These are phyloP conservation scores for Herpetomonas samuelpessoai DNA, from an alignment of 208 protist genomes.

Conservation along the genomic window DNA sequence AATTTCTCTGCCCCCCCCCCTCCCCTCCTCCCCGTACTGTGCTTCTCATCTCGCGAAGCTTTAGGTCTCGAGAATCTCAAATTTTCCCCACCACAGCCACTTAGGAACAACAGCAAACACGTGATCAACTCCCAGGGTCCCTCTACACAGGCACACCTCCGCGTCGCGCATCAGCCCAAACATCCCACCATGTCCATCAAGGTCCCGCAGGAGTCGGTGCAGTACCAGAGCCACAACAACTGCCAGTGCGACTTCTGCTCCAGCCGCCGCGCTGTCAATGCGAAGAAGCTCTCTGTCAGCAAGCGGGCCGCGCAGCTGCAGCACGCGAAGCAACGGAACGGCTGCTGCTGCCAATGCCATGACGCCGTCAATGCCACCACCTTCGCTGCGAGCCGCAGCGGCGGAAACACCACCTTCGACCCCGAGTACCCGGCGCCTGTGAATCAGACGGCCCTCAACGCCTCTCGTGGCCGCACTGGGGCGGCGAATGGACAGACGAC, in stretches of 20 bases:
- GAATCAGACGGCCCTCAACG: conserved; percentile 83
- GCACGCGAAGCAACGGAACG: conserved; percentile 30
- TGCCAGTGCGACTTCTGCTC: conserved; percentile 89
- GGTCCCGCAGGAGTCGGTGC: conserved; percentile 42
- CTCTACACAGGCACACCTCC: too few species aligned
- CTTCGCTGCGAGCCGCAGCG: conserved; percentile 12
- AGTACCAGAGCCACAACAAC: conserved; percentile 80
- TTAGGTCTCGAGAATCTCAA: too few species aligned
- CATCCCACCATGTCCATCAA: conserved; percentile 81
- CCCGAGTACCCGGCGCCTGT: conserved; percentile 70
- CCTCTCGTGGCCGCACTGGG: conserved; percentile 57
- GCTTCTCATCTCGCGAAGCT: conserved; percentile 4
- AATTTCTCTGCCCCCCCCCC: conserved; percentile 9
- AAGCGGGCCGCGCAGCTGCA: conserved; percentile 24
- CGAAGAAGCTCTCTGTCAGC: conserved; percentile 70
- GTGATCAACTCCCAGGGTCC: too few species aligned
- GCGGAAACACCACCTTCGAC: conserved; percentile 43
- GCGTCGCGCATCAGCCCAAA: too few species aligned
- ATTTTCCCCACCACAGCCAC: too few species aligned
- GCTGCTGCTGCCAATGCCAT: conserved; percentile 63
- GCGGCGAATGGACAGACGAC: conserved; percentile 46
- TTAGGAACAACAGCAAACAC: too few species aligned
- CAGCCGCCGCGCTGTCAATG: conserved; percentile 70
- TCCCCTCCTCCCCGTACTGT: neutral
- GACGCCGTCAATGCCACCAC: conserved; percentile 13